Percentiles rank a stretch among this genome's conserved stretches.
These are phyloP conservation scores for Clavaria fumosa DNA, from an alignment of 768 basidiomycete species.

Conservation along the genomic window DNA sequence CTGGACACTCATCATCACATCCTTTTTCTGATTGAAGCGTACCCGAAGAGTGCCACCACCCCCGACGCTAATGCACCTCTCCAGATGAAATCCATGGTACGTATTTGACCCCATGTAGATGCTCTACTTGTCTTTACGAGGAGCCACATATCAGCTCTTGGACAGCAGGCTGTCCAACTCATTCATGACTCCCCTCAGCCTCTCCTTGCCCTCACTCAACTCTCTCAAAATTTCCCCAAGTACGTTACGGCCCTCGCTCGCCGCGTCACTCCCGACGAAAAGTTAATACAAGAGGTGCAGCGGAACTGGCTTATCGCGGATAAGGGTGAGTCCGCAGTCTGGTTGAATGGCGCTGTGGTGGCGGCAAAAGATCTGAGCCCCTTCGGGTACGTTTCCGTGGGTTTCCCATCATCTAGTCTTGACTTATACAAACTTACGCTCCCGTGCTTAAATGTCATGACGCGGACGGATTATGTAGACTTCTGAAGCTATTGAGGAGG, in stretches of 20 bases:
- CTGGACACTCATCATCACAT: constrained; percentile 24
- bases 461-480: too few species aligned
- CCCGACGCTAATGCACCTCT: constrained; percentile 26
- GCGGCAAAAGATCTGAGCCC: constrained; percentile 51
- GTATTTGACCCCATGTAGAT: constrained; percentile 10
- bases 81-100: constrained; percentile 41
- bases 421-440: neutral
- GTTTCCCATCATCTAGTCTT: neutral
- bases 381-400: constrained; percentile 24
- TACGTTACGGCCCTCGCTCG: constrained; percentile 65
- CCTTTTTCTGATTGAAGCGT: constrained; percentile 23
- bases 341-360: constrained; percentile 67
- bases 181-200: constrained; percentile 43
- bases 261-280: constrained; percentile 38
- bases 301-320: constrained; percentile 39
- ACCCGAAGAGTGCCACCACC: constrained; percentile 25
- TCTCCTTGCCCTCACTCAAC: constrained; percentile 40
- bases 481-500: constrained; percentile 56
- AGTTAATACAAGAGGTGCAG: constrained; percentile 38
- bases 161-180: constrained; percentile 60
- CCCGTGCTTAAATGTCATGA: too few species aligned
- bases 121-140: too few species aligned
- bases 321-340: constrained; percentile 42
- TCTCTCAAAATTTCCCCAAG: constrained; percentile 83
- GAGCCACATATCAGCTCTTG: constrained; percentile 33